Evolutionary conservation across 2,329 filamentous ascomycete species (phyloP).

Genomic region (Xylariaceae sp.): DNA sequence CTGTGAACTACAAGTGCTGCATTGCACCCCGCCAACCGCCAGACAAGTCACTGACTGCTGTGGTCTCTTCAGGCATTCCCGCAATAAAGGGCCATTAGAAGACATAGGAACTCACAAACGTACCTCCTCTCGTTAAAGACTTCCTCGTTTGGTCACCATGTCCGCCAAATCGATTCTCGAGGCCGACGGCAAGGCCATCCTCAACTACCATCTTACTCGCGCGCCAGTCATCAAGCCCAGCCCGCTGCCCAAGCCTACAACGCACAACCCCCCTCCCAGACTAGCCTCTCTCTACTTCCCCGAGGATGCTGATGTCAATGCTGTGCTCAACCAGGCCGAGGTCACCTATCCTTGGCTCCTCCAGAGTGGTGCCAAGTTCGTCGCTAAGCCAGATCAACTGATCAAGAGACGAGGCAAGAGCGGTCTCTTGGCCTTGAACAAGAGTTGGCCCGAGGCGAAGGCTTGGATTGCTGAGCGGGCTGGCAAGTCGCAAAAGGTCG

Average conservation of each 20-base stretch:
- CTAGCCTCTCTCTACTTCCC: conserved; percentile 91
- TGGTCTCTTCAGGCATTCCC: conserved; percentile 17
- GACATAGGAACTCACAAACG: conserved; percentile 23
- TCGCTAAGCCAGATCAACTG: conserved; percentile 98
- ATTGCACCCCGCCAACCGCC: not conserved
- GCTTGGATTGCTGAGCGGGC: conserved; percentile 91
- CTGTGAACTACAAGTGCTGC: conserved; percentile 3
- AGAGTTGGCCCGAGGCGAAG: conserved; percentile 90
- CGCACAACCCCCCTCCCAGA: conserved; percentile 88
- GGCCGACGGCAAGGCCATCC: conserved; percentile 99
- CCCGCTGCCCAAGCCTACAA: conserved; percentile 74
- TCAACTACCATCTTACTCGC: conserved; percentile 99
- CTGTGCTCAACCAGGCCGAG: conserved; percentile 91
- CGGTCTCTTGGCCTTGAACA: conserved; percentile 91
- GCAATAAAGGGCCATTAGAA: conserved; percentile 11
- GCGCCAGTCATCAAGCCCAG: conserved; percentile 97
- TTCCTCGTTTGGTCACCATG: conserved; percentile 50
- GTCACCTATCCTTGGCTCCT: conserved; percentile 95
- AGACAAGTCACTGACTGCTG: conserved; percentile 19
- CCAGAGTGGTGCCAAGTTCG: conserved; percentile 77
- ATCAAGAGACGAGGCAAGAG: conserved; percentile 99
- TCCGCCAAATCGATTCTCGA: conserved; percentile 96
- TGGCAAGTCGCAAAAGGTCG: conserved; percentile 87
- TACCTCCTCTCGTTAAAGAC: conserved; percentile 25
- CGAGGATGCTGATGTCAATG: conserved; percentile 75